Evolutionary conservation across 2,329 filamentous ascomycete species (phyloP).

Genomic region (Nemania sp.): DNA sequence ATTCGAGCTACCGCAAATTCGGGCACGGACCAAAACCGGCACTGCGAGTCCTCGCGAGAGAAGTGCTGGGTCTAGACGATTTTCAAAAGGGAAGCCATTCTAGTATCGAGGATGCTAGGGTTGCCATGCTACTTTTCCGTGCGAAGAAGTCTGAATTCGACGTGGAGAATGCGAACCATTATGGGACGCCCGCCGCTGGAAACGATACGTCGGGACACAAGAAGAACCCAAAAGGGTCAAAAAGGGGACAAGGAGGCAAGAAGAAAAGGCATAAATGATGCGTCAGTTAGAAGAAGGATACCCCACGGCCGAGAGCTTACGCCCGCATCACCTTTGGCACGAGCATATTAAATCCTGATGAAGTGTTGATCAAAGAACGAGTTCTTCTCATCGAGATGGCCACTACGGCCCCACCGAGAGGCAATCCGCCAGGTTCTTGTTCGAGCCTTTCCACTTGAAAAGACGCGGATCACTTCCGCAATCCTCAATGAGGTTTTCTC

Average conservation of each 20-base stretch:
- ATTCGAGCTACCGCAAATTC: constrained; percentile 26
- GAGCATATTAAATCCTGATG: neutral
- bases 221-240: constrained; percentile 40
- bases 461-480: neutral
- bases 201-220: constrained; percentile 36
- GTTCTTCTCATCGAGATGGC: too few relatives aligned
- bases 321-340: neutral
- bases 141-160: constrained; percentile 86
- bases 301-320: neutral
- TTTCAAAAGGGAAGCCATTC: constrained; percentile 69
- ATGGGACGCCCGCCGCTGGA: constrained; percentile 46
- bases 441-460: neutral
- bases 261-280: constrained; percentile 46
- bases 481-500: neutral
- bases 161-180: constrained; percentile 73
- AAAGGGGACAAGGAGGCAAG: constrained; percentile 44
- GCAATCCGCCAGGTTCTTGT: neutral
- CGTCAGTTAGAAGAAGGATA: neutral
- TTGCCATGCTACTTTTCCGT: constrained; percentile 87
- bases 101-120: constrained; percentile 79
- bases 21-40: constrained; percentile 52
- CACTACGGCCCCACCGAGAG: too few relatives aligned
- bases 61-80: constrained; percentile 57
- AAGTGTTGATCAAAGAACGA: too few relatives aligned
- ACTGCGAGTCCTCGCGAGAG: constrained; percentile 58